Conservation (phyloP, 345 rosid species). For the Erucastrum elatum region DNA sequence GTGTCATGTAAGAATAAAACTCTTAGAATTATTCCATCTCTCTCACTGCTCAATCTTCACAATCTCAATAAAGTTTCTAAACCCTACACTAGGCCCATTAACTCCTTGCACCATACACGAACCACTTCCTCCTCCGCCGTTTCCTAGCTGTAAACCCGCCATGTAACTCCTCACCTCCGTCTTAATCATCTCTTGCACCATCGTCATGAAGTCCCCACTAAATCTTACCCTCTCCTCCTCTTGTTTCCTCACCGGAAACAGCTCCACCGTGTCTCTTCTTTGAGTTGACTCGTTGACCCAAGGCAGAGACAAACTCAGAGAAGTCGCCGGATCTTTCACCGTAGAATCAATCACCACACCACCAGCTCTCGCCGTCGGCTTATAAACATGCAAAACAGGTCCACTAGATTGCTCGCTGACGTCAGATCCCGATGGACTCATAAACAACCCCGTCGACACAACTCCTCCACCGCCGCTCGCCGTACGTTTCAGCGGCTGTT, state of each 20-base stretch:
- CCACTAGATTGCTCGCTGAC: constrained; percentile 62
- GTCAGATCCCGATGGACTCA: constrained; percentile 84
- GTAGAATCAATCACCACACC: constrained; percentile 41
- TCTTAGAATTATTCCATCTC: neutral
- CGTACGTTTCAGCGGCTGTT: constrained; percentile 71
- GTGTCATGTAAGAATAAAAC: neutral
- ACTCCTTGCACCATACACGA: constrained; percentile 53
- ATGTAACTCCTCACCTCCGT: constrained; percentile 80
- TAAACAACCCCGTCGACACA: constrained; percentile 51
- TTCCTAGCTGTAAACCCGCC: constrained; percentile 50
- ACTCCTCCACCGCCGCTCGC: constrained; percentile 29
- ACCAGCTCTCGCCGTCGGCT: constrained; percentile 54
- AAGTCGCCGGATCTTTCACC: constrained; percentile 55
- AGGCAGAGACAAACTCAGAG: constrained; percentile 62
- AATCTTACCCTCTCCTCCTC: constrained; percentile 37
- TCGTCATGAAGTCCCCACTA: constrained; percentile 61
- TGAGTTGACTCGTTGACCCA: constrained; percentile 43
- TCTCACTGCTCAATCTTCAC: constrained; percentile 54
- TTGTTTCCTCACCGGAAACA: constrained; percentile 33
- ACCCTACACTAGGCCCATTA: constrained; percentile 48
- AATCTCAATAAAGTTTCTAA: constrained; percentile 60
- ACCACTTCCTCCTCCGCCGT: constrained; percentile 36
- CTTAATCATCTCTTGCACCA: constrained; percentile 89
- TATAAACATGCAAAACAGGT: constrained; percentile 36
- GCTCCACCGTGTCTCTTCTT: neutral